Conservation (phyloP, 1,284 basidiomycete genomes). For the Xerocomus nothofagi region DNA sequence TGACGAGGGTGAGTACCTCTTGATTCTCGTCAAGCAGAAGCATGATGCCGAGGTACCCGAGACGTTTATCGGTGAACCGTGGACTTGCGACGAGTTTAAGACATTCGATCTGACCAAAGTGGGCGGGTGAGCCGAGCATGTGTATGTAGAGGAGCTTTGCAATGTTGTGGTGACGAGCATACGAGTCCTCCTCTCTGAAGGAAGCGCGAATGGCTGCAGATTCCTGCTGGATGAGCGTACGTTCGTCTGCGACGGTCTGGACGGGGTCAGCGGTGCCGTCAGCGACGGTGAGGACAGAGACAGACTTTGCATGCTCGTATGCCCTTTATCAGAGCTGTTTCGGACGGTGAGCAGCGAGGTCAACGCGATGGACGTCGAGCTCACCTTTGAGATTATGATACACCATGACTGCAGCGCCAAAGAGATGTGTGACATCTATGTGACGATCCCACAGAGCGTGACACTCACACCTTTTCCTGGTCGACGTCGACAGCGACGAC, state of each 20-base stretch:
- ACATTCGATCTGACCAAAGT: constrained; percentile 99
- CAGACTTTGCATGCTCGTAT: constrained; percentile 89
- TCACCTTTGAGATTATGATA: constrained; percentile 92
- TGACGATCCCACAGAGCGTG: constrained; percentile 23
- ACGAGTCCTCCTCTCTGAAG: constrained; percentile 96
- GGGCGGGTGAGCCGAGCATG: constrained; percentile 99
- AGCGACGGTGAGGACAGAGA: constrained; percentile 1
- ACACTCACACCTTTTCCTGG: constrained; percentile 15
- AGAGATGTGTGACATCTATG: constrained; percentile 25
- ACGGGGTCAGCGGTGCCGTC: constrained; percentile 23
- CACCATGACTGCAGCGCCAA: constrained; percentile 50
- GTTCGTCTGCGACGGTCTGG: constrained; percentile 97
- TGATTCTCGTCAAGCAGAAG: constrained; percentile 96
- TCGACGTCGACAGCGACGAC: constrained; percentile 24
- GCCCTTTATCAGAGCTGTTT: constrained; percentile 88
- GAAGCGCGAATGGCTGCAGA: constrained; percentile 97
- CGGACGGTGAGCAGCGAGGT: constrained; percentile 16
- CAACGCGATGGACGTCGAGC: constrained; percentile 19
- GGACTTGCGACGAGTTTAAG: constrained; percentile 99
- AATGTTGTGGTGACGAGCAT: constrained; percentile 93
- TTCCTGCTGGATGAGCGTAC: constrained; percentile 96
- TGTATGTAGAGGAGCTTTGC: constrained; percentile 99
- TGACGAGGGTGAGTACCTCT: constrained; percentile 96
- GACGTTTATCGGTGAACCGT: constrained; percentile 93
- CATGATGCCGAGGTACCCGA: constrained; percentile 99